Evolutionary conservation across 345 rosid species (phyloP), one percentile per base, ranked within the genome.

Genomic region (Diplotaxis tenuifolia): DNA sequence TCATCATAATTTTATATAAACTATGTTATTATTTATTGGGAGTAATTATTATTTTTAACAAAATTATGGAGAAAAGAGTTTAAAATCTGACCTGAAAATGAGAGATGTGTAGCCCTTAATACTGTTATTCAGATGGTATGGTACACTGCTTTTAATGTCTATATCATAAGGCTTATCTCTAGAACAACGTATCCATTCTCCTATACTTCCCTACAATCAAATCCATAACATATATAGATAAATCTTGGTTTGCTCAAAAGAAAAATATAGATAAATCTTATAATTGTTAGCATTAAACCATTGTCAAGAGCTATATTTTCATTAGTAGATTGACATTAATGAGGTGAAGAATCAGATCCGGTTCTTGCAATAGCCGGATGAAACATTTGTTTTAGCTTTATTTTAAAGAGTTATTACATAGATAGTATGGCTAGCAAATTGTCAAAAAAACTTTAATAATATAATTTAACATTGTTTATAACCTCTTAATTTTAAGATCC

Each of bases 51-150:
- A 4, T 38, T 3, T n/a, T n/a, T 42, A 38, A 38, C 7, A 38
- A 40, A 12, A n/a, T 29, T 2, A 42, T 7, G 4, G 49, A 47
- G 16, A 18, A 5, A 47, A 47, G 2, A 47, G 20, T 15, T 47
- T 47, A 15, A 15, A 42, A 47, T 7, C 53, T 9, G 9, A 71
- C 75, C 75, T 71, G 57, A 3, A 71, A 14, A 71, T 60, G 42
- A 71, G 67, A 47, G 75, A 71, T 27, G 58, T 31, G 31, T 71
- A 71, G 3, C 75, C 67, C 45, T 28, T 71, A 9, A 58, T 31
- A 18, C 67, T 71, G 18, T 42, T 59, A 4, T 71, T 71, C 11
- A 47, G n/a, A 61, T 60, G 75, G 42, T 71, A 71, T n/a, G 75
- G 75, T 45, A 71, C 54, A 10, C 57, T 59, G 20, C 15, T 70